Evolutionary conservation across 2,329 filamentous ascomycete genomes (phyloP).

Genomic region (Verticillium nubilum): DNA sequence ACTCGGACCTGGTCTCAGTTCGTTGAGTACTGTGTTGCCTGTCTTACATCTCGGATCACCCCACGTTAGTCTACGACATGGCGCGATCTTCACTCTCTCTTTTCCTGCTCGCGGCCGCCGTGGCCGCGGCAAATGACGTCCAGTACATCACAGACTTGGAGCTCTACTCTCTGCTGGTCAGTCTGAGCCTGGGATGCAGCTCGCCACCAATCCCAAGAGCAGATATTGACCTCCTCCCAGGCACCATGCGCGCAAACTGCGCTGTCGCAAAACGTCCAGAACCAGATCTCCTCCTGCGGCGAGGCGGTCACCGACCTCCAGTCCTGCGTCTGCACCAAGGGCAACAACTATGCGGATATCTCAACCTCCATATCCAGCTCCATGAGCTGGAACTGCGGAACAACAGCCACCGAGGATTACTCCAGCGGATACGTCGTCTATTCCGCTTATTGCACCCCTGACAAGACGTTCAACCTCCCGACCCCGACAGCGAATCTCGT

Average conservation of each 20-base stretch:
- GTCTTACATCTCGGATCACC: neutral
- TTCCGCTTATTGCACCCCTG: slow-evolving; percentile 44
- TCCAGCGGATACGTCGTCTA: slow-evolving; percentile 40
- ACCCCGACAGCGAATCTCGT: slow-evolving; percentile 35
- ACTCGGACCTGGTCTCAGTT: neutral
- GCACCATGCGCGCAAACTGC: slow-evolving; percentile 45
- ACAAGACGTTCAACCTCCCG: slow-evolving; percentile 28
- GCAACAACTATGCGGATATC: slow-evolving; percentile 32
- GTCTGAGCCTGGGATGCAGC: neutral
- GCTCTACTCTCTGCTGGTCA: neutral
- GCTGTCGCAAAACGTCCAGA: slow-evolving; percentile 36
- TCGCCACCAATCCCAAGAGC: neutral
- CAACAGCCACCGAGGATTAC: slow-evolving; percentile 40
- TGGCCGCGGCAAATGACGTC: neutral
- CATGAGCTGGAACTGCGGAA: slow-evolving; percentile 37
- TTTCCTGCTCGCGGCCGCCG: neutral
- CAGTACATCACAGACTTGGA: neutral
- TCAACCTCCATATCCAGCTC: slow-evolving; percentile 30
- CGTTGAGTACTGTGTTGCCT: neutral
- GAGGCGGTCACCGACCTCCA: slow-evolving; percentile 38
- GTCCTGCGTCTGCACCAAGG: slow-evolving; percentile 47
- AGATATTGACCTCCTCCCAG: slow-evolving; percentile 19
- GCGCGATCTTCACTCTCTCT: neutral
- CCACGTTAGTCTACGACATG: neutral
- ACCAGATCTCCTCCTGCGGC: slow-evolving; percentile 38